Evolutionary conservation across 2,329 filamentous ascomycete species (phyloP).

Genomic region (Fusarium setosum): DNA sequence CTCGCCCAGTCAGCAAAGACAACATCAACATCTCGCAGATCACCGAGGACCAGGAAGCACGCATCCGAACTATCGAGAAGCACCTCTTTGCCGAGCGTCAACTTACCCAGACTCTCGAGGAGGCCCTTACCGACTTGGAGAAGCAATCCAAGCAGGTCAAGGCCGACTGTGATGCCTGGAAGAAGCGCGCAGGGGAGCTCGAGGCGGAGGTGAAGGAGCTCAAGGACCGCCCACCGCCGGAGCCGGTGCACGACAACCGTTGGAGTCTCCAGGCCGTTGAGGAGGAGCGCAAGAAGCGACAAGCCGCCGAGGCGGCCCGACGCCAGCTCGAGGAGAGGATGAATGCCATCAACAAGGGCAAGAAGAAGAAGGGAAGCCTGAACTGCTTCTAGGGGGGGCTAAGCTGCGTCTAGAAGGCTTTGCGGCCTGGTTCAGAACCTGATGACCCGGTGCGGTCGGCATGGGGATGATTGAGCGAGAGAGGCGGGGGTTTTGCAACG

Average conservation of each 20-base stretch:
- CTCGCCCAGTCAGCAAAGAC: slow-evolving; percentile 85
- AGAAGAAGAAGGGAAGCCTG: slow-evolving; percentile 95
- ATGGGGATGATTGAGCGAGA: slow-evolving; percentile 21
- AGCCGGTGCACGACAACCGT: slow-evolving; percentile 65
- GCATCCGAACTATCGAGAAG: slow-evolving; percentile 96
- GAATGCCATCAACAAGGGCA: slow-evolving; percentile 87
- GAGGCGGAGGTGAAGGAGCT: slow-evolving; percentile 78
- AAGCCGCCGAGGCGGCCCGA: slow-evolving; percentile 88
- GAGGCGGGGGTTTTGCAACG: slow-evolving; percentile 24
- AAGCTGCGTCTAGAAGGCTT: slow-evolving; percentile 31
- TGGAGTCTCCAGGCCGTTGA: slow-evolving; percentile 91
- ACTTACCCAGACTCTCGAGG: slow-evolving; percentile 92
- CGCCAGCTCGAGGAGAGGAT: slow-evolving; percentile 95
- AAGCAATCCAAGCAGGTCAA: slow-evolving; percentile 92
- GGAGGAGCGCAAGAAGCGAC: slow-evolving; percentile 92
- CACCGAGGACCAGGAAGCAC: slow-evolving; percentile 93
- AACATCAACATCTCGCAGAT: slow-evolving; percentile 75
- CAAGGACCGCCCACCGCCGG: slow-evolving; percentile 59
- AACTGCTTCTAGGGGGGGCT: slow-evolving; percentile 86
- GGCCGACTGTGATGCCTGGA: slow-evolving; percentile 89
- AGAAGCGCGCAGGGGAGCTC: slow-evolving; percentile 82
- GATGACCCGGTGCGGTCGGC: slow-evolving; percentile 16
- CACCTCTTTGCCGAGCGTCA: slow-evolving; percentile 96
- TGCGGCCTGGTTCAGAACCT: slow-evolving; percentile 13
- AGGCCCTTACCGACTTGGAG: slow-evolving; percentile 94